Base-by-base conservation (phyloP, 176 grass and related monocot species). In the Stipa capillata region DNA sequence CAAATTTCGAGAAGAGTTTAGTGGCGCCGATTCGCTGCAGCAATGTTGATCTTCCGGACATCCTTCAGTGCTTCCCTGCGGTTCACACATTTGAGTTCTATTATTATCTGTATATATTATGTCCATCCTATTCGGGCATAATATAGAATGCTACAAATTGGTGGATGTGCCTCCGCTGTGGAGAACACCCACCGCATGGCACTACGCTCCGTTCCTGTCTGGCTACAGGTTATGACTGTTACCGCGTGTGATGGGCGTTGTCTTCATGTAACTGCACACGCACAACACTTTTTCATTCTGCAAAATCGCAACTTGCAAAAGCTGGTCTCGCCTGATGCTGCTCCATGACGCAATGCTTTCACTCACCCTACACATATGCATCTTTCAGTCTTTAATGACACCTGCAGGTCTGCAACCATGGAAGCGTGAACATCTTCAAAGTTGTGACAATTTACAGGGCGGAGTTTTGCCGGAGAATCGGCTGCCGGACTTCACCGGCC, bases 181-280 rank as follows among this genome's bases (percentile, higher is more conserved):
- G 77, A 75, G 53, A 85, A 81, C 87, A 85, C 82, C 82, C 77
- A 85, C 70, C 62, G n/a, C n/a, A 40, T 43, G 12, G 52, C 61
- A 23, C 35, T 62, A 54, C 34, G 53, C 31, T 15, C 65, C 66
- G 52, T 16, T 63, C 24, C 71, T 81, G 52, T 76, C 86, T 43
- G 16, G 31, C 61, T 57, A 75, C 36, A 84, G 60, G 52, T 2
- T 61, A 27, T 21, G 8, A 50, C 61, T 54, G 76, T 66, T 69
- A 52, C 42, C 21, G 34, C 37, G 60, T 37, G 0, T 41, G 60
- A 47, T 24, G 41, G 66, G 13, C 41, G 25, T 64, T 76, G 82
- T 81, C 87, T 55, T 85, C 17, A 21, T 43, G 42, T 27, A 29
- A 42, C 68, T 79, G 50, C 69, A 37, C 36, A 18, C 21, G 7